Percentiles rank a stretch among this genome's conserved stretches.
phyloP scores from a whole-genome alignment of 805 yeast genomes.

The Pichia exigua region DNA sequence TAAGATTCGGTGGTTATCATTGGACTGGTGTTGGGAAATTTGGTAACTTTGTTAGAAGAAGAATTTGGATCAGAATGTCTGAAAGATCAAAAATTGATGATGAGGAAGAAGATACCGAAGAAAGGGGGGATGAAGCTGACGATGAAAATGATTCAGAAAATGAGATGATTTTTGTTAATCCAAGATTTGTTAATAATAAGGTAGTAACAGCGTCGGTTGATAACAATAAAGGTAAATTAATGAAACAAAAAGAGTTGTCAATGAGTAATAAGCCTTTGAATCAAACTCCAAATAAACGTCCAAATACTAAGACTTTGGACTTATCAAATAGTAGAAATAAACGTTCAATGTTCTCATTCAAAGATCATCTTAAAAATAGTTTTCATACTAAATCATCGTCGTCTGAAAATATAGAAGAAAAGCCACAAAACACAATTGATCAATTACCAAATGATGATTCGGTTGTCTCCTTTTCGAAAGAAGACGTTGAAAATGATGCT shows the following conservation, averaged over 20 bases:
- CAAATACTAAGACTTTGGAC: neutral
- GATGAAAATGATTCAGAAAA: neutral
- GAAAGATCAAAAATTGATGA: constrained; percentile 3
- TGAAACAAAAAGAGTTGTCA: neutral
- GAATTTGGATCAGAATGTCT: constrained; percentile 40
- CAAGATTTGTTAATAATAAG: neutral
- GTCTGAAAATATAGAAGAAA: neutral
- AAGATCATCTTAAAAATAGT: neutral
- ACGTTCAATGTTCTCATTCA: neutral
- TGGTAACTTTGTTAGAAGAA: constrained; percentile 43
- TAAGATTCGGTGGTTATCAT: constrained; percentile 32
- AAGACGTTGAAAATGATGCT: neutral
- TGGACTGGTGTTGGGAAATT: constrained; percentile 47
- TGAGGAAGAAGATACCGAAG: neutral
- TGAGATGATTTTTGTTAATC: neutral
- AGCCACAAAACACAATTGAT: neutral
- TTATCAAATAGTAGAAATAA: neutral
- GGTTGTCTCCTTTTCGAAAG: neutral
- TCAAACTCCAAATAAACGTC: neutral
- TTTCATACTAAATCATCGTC: neutral
- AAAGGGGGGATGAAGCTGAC: neutral
- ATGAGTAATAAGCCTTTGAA: neutral
- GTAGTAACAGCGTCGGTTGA: neutral
- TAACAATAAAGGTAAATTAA: neutral
- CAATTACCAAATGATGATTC: neutral